phyloP scores from a whole-genome alignment of 2,329 filamentous ascomycete species.

The Alternaria gansuensis region DNA sequence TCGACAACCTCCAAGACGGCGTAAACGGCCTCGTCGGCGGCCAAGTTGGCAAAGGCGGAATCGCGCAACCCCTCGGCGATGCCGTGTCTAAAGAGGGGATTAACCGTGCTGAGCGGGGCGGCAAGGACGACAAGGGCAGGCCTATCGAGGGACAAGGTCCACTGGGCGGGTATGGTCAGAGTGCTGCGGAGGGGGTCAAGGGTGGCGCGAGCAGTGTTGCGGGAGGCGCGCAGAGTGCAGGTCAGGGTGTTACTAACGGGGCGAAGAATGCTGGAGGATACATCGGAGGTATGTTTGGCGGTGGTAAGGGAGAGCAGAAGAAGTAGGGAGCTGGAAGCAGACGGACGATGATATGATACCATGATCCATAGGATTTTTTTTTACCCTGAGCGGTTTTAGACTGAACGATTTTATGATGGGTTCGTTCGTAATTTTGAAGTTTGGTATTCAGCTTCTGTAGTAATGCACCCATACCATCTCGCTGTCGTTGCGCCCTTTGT shows the following conservation, averaged over 20 bases:
- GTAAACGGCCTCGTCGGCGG: constrained; percentile 69
- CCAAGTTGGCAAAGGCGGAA: constrained; percentile 73
- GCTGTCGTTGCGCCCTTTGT: background rate
- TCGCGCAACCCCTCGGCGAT: constrained; percentile 71
- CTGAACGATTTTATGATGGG: background rate
- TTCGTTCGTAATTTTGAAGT: background rate
- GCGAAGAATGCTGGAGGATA: constrained; percentile 43
- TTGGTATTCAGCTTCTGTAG: background rate
- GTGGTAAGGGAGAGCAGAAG: constrained; percentile 32
- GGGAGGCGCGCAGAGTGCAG: constrained; percentile 40
- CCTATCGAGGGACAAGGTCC: constrained; percentile 54
- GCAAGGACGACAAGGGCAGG: constrained; percentile 67
- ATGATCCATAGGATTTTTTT: background rate
- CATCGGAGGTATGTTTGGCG: constrained; percentile 35
- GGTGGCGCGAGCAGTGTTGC: constrained; percentile 34
- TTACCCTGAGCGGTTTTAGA: background rate
- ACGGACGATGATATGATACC: constrained; percentile 9
- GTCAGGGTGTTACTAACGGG: constrained; percentile 30
- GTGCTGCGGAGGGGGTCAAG: constrained; percentile 48
- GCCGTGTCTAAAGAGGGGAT: constrained; percentile 69
- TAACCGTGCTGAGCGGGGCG: constrained; percentile 70
- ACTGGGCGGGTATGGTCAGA: constrained; percentile 43
- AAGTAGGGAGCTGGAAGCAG: constrained; percentile 20
- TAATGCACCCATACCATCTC: background rate
- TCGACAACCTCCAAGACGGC: constrained; percentile 74